Percentiles rank a stretch among this genome's conserved stretches.
These are phyloP conservation scores for Cyclotella sp. DNA, from an alignment of 108 stramenopile genomes.

Conservation along the genomic window DNA sequence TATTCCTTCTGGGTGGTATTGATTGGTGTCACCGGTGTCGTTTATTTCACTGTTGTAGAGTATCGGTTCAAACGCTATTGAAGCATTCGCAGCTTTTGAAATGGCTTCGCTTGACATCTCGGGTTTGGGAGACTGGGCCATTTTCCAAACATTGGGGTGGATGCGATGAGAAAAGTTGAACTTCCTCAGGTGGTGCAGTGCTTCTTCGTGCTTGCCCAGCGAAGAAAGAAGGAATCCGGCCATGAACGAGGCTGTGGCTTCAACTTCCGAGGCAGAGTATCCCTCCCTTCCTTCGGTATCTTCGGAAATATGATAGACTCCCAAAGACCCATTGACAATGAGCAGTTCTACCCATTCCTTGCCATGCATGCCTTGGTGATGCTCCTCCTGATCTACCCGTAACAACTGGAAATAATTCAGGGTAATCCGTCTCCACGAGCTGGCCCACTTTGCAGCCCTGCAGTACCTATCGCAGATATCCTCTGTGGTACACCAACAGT, in stretches of 20 bases:
- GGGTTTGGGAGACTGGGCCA: slow-evolving; percentile 12
- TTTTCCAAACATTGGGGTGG: slow-evolving; percentile 83
- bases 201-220: slow-evolving; percentile 65
- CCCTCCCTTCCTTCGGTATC: slow-evolving; percentile 50
- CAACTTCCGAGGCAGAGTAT: slow-evolving; percentile 72
- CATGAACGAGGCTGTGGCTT: slow-evolving; percentile 87
- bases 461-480: slow-evolving; percentile 52
- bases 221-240: slow-evolving; percentile 70
- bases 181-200: slow-evolving; percentile 55
- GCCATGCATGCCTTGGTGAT: slow-evolving; percentile 25
- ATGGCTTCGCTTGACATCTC: not conserved
- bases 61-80: slow-evolving; percentile 17
- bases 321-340: slow-evolving; percentile 70
- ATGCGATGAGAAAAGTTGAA: slow-evolving; percentile 84
- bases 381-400: slow-evolving; percentile 28
- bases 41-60: slow-evolving; percentile 11
- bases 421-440: slow-evolving; percentile 28
- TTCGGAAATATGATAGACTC: slow-evolving; percentile 56
- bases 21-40: not conserved
- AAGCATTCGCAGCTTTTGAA: not conserved
- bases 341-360: slow-evolving; percentile 90
- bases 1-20: slow-evolving; percentile 21
- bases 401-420: slow-evolving; percentile 24
- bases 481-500: slow-evolving; percentile 13
- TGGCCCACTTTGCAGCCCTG: slow-evolving; percentile 51